phyloP scores from a whole-genome alignment of 2,329 filamentous ascomycete species.

The Fusarium irregulare region DNA sequence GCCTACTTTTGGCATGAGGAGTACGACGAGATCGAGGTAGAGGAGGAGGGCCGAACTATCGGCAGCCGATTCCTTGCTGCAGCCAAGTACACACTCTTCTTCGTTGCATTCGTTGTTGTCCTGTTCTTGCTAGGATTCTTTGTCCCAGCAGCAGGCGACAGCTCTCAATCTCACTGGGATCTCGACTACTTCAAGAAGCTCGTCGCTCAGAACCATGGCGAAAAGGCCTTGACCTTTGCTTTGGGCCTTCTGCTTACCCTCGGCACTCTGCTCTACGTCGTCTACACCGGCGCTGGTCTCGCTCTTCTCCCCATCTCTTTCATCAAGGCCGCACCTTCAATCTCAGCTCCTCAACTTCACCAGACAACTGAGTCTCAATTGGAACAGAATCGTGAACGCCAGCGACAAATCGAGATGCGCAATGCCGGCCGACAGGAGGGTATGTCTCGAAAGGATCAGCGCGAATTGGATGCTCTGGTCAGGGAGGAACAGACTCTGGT shows the following conservation, averaged over 20 bases:
- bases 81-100: constrained; percentile 89
- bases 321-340: constrained; percentile 89
- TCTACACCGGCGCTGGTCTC: constrained; percentile 90
- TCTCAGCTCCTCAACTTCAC: constrained; percentile 83
- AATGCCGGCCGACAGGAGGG: constrained; percentile 79
- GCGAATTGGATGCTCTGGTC: constrained; percentile 86
- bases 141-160: constrained; percentile 80
- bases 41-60: constrained; percentile 82
- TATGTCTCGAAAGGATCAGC: constrained; percentile 84
- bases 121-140: constrained; percentile 96
- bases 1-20: constrained; percentile 99
- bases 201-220: constrained; percentile 82
- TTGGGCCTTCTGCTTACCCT: constrained; percentile 89
- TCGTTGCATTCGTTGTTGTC: constrained; percentile 81
- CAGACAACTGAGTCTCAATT: constrained; percentile 83
- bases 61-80: constrained; percentile 82
- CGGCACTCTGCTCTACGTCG: constrained; percentile 84
- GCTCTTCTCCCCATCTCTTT: constrained; percentile 89
- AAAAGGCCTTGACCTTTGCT: constrained; percentile 90
- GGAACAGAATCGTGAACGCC: constrained; percentile 88
- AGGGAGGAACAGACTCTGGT: constrained; percentile 94
- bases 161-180: constrained; percentile 75
- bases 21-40: constrained; percentile 89
- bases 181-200: constrained; percentile 92
- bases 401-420: constrained; percentile 89